Base-by-base conservation (phyloP, 768 basidiomycete species). In the Calocera viscosa region DNA sequence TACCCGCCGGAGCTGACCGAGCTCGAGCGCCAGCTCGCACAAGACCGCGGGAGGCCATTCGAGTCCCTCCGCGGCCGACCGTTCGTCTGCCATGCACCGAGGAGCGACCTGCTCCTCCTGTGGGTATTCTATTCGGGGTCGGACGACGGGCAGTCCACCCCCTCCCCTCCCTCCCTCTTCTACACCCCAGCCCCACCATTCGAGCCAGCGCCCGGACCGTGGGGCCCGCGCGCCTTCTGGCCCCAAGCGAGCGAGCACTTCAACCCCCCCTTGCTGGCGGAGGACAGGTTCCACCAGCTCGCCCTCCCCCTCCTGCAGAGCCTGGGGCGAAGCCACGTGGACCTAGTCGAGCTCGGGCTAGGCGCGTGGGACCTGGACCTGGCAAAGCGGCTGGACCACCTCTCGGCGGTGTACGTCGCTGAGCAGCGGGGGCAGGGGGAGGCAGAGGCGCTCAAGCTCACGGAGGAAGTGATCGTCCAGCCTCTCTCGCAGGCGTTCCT, bases 281-380 rank as follows among this genome's bases (percentile, higher is more conserved):
- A 69, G 30, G 68, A 66, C n/a, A 63, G 68, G 10, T 12, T 64
- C 28, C 12, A 64, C 2, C 34, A 65, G 35, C 63, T 69, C 11
- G 35, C 66, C 10, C 41, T 64, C 10, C 68, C 68, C 1, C 38
- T 69, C 11, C 63, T 69, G 17, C 24, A 47, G 38, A 41, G 28
- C 19, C 24, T 66, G 19, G 64, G 64, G 19, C 30, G 68, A 19
- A 24, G 38, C 2, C 39, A 53, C 32, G 66, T 69, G 16, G 68
- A 69, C 64, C 22, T 69, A 49, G 66, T 67, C 30, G 68, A 67
- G 63, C 35, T 69, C 17, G 68, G 68, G 3, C 63, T 66, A 11
- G 68, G 68, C 24, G 66, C 68, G 5, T 69, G 68, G 68, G 68
- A 69, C 39, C 64, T 69, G 8, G 68, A 66, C 22, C 66, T 69